Conservation (phyloP, 768 basidiomycete species). For the Coprinellus aureogranulatus region DNA sequence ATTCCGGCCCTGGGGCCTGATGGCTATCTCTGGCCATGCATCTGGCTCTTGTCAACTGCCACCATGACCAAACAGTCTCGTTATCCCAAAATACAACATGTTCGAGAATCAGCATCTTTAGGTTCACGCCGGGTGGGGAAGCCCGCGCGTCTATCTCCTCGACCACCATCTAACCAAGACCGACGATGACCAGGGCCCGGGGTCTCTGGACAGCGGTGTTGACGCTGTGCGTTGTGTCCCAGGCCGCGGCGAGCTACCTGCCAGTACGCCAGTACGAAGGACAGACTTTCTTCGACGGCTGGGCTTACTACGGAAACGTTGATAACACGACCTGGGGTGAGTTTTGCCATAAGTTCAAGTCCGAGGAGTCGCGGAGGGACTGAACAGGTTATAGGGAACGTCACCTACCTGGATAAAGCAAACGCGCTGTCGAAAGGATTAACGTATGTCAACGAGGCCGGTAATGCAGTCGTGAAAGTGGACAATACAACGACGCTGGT, state of each 20-base stretch:
- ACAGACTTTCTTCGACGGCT: conserved; percentile 50
- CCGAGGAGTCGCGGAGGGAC: background rate
- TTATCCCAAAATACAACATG: too few species aligned
- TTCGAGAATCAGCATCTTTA: too few species aligned
- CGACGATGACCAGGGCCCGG: too few species aligned
- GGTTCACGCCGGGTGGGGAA: too few species aligned
- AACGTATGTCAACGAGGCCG: conserved; percentile 57
- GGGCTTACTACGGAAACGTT: conserved; percentile 50
- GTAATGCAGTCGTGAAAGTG: conserved; percentile 70
- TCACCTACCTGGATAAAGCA: conserved; percentile 52
- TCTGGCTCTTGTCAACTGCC: too few species aligned
- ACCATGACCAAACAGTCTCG: too few species aligned
- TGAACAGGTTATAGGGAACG: conserved; percentile 46
- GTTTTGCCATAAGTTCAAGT: conserved; percentile 7
- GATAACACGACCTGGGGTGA: conserved; percentile 49
- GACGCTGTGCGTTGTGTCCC: background rate
- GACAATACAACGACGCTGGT: conserved; percentile 62
- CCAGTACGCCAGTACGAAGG: conserved; percentile 48
- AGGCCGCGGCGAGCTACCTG: conserved; percentile 23
- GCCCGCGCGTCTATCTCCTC: too few species aligned
- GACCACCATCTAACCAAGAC: too few species aligned
- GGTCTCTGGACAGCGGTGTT: background rate
- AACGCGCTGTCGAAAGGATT: conserved; percentile 48
- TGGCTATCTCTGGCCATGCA: too few species aligned
- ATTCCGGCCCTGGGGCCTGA: too few species aligned